Conservation (phyloP, 192 early-diverging fungal species). For the Linnemannia hyalina region DNA sequence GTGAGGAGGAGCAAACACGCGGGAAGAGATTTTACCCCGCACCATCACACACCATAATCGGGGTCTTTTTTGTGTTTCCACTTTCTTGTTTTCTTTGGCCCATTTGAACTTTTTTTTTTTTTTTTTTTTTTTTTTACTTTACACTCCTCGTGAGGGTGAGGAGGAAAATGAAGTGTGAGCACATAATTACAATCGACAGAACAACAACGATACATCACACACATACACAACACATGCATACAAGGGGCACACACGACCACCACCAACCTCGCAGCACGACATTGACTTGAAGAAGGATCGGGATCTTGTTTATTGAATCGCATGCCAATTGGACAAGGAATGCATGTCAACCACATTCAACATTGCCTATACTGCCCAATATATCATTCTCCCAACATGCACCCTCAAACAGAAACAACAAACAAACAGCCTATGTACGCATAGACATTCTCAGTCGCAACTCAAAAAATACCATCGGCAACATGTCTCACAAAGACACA, state of each 20-base stretch:
- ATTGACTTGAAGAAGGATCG: not conserved
- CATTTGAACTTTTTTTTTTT: not conserved
- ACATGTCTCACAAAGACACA: not conserved
- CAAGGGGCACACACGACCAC: not conserved
- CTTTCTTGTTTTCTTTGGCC: constrained; percentile 16
- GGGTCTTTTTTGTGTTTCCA: not conserved
- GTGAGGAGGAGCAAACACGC: not conserved
- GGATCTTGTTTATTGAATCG: not conserved
- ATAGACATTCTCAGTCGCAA: not conserved
- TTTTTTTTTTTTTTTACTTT: not conserved
- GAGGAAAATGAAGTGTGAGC: not conserved
- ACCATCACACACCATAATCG: not conserved
- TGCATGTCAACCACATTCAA: not conserved
- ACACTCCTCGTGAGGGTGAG: constrained; percentile 27
- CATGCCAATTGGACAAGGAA: constrained; percentile 2
- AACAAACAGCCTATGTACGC: not conserved
- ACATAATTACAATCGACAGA: not conserved
- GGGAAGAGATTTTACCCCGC: constrained; percentile 25
- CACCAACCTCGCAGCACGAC: not conserved
- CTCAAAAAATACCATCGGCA: not conserved
- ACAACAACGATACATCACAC: not conserved
- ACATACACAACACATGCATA: too few relatives aligned
- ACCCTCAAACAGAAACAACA: not conserved
- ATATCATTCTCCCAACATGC: not conserved
- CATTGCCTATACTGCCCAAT: not conserved